phyloP scores from a whole-genome alignment of 73 alveolate genomes.

The Paramecium primaurelia region DNA sequence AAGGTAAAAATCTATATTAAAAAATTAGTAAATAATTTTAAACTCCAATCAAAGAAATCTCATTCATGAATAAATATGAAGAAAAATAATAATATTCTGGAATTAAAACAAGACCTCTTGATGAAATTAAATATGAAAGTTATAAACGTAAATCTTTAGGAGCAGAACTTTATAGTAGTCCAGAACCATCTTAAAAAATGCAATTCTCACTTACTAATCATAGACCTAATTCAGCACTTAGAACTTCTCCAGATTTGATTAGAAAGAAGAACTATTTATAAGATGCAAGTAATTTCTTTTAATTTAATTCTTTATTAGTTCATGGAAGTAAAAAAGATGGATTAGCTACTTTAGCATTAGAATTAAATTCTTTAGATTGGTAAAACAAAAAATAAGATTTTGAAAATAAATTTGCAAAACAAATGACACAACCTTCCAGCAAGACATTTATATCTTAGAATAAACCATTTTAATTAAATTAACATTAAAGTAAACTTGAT shows the following conservation, averaged over 20 bases:
- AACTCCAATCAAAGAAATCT: background rate
- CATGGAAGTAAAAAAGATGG: background rate
- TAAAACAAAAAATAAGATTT: background rate
- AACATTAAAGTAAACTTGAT: constrained; percentile 2
- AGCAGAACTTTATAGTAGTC: background rate
- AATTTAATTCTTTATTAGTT: background rate
- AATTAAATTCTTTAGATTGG: background rate
- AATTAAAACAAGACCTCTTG: background rate
- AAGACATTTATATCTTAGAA: background rate
- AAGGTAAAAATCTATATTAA: background rate
- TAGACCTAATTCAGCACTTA: background rate
- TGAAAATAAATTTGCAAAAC: background rate
- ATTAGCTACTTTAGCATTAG: background rate
- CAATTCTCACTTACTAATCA: background rate
- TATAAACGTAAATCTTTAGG: background rate
- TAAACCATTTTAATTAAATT: background rate
- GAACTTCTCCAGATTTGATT: background rate
- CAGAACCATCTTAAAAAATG: background rate
- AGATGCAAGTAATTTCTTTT: background rate
- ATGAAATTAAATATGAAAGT: background rate
- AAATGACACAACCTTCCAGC: background rate
- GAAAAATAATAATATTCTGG: background rate
- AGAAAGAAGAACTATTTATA: background rate
- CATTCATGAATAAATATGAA: background rate
- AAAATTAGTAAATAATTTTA: background rate